Conservation (phyloP, 176 grass and related monocot genomes). For the Panicum miliaceum region DNA sequence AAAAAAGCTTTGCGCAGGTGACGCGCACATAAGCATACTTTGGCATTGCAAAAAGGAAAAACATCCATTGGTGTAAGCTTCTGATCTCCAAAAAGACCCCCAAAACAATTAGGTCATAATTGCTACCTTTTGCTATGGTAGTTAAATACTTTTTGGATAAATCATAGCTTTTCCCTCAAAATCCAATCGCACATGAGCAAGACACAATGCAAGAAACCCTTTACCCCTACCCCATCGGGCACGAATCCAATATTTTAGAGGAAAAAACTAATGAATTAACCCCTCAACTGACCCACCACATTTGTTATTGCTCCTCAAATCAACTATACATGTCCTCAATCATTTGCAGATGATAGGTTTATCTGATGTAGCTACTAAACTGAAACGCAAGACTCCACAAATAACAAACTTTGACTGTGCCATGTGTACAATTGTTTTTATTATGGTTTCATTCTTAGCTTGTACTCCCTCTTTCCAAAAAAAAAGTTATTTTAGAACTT, state of each 20-base stretch:
- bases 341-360: background rate
- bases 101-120: conserved; percentile 22
- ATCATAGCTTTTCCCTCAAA: conserved; percentile 6
- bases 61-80: conserved; percentile 2
- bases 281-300: background rate
- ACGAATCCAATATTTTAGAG: background rate
- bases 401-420: background rate
- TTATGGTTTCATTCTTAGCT: background rate
- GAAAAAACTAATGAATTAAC: conserved; percentile 2
- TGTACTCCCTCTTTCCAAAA: background rate
- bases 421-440: background rate
- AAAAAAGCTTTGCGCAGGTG: background rate
- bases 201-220: background rate
- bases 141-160: background rate
- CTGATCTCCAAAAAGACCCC: background rate
- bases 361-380: background rate
- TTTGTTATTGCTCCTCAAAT: background rate
- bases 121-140: background rate
- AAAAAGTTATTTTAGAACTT: too few relatives aligned
- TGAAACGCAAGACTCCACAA: background rate
- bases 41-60: conserved; percentile 1
- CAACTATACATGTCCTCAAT: background rate
- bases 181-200: background rate
- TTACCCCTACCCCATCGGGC: background rate
- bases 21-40: background rate